These are phyloP conservation scores for Chaetoscypha palmicola DNA, from an alignment of 2,329 filamentous ascomycete species.

Conservation along the genomic window DNA sequence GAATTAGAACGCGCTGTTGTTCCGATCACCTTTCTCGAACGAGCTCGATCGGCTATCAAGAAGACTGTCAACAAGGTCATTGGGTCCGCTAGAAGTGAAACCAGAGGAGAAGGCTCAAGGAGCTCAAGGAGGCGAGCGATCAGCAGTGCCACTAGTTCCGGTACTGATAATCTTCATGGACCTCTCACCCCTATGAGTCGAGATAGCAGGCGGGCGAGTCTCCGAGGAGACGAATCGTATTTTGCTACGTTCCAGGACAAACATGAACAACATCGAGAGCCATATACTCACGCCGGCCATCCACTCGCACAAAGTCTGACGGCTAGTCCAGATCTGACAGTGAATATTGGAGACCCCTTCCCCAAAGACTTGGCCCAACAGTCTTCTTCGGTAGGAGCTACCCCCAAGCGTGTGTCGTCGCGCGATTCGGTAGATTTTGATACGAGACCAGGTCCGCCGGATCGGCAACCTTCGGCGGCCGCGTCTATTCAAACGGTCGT, in stretches of 20 bases:
- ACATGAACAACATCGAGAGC: conserved; percentile 32
- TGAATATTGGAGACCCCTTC: conserved; percentile 29
- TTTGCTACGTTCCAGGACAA: conserved; percentile 40
- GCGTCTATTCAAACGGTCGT: conserved; percentile 29
- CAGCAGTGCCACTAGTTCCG: conserved; percentile 59
- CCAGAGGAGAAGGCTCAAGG: conserved; percentile 47
- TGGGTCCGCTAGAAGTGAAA: conserved; percentile 36
- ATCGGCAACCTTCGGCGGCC: conserved; percentile 28
- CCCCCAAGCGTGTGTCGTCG: conserved; percentile 29
- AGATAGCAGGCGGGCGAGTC: conserved; percentile 45
- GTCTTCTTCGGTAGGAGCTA: conserved; percentile 35
- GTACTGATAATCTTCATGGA: conserved; percentile 50
- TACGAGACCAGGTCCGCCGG: conserved; percentile 32
- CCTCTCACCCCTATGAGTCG: conserved; percentile 30
- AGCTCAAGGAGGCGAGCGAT: conserved; percentile 48
- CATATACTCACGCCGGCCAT: conserved; percentile 48
- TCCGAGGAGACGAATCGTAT: conserved; percentile 50
- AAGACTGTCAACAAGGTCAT: conserved; percentile 59
- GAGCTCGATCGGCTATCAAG: conserved; percentile 71
- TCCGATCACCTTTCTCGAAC: conserved; percentile 78
- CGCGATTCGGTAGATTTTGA: conserved; percentile 34
- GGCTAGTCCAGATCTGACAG: conserved; percentile 54
- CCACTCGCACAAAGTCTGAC: conserved; percentile 69
- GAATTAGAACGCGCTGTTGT: conserved; percentile 89
- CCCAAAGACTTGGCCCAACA: conserved; percentile 32